phyloP scores from a whole-genome alignment of 495 filamentous ascomycete species.

The Penicillium fimorum region DNA sequence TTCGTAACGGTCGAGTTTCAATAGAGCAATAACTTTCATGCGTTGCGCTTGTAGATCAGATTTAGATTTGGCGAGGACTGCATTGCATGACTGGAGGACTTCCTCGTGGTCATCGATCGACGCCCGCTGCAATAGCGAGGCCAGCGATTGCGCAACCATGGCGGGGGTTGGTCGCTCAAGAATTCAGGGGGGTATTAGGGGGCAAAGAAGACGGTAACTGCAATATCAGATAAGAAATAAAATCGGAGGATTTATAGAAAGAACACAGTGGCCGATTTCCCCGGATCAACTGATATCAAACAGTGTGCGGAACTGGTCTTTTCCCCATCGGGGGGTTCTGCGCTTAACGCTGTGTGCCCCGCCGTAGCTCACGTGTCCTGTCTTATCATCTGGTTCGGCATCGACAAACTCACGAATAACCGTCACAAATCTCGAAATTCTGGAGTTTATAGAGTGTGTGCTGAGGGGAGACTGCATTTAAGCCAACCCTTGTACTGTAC shows the following conservation, averaged over 20 bases:
- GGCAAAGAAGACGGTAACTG: background rate
- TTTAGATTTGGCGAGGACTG: conserved; percentile 60
- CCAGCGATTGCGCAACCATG: conserved; percentile 53
- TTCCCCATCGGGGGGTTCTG: conserved; percentile 27
- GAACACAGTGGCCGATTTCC: conserved; percentile 9
- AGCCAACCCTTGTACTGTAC: background rate
- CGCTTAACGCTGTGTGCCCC: conserved; percentile 11
- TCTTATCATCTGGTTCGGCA: background rate
- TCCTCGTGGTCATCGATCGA: conserved; percentile 75
- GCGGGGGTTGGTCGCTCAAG: conserved; percentile 16
- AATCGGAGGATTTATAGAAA: background rate
- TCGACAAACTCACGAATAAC: background rate
- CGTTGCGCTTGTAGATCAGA: conserved; percentile 66
- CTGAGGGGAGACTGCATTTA: background rate
- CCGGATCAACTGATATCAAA: conserved; percentile 18
- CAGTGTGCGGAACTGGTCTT: conserved; percentile 29
- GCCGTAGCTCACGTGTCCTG: conserved; percentile 25
- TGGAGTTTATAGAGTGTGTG: background rate
- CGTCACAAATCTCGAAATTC: background rate
- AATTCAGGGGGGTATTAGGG: background rate
- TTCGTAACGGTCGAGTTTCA: conserved; percentile 92
- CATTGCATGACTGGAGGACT: conserved; percentile 68
- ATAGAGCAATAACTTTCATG: conserved; percentile 77
- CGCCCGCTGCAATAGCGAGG: conserved; percentile 53
- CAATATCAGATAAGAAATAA: background rate